Percentiles rank a stretch among this genome's conserved stretches.
These are phyloP conservation scores for Rutstroemia sp. DNA, from an alignment of 2,329 filamentous ascomycete genomes.

Conservation along the genomic window DNA sequence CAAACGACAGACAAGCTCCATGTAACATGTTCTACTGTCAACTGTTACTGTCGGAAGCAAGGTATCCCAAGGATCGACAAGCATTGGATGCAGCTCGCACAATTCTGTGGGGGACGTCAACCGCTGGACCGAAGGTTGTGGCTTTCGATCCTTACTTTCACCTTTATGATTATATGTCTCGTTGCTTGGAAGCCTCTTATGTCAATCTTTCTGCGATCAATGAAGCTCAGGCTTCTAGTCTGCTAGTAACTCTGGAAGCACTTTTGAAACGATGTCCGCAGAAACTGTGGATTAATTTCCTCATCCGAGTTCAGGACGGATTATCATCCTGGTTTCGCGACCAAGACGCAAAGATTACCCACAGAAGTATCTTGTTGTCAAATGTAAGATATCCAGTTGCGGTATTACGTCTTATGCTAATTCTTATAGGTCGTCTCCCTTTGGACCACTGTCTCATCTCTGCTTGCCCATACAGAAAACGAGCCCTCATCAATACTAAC, in stretches of 20 bases:
- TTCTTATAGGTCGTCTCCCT: conserved; percentile 37
- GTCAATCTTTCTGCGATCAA: conserved; percentile 32
- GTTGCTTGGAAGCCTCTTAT: conserved; percentile 46
- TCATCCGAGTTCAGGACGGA: conserved; percentile 53
- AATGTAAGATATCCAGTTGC: conserved; percentile 35
- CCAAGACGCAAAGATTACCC: conserved; percentile 35
- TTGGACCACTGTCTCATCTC: conserved; percentile 42
- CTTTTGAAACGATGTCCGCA: conserved; percentile 34
- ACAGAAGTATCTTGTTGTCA: conserved; percentile 35
- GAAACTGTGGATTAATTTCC: conserved; percentile 32
- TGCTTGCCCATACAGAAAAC: conserved; percentile 28
- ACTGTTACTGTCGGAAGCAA: conserved; percentile 31
- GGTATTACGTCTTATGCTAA: conserved; percentile 24
- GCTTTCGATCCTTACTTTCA: conserved; percentile 56
- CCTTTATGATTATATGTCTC: conserved; percentile 53
- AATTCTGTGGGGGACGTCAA: conserved; percentile 55
- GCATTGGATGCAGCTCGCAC: conserved; percentile 58
- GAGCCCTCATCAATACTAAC: conserved; percentile 38
- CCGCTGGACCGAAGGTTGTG: conserved; percentile 33
- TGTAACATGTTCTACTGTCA: conserved; percentile 27
- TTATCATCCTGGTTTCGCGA: conserved; percentile 60
- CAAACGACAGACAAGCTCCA: conserved; percentile 7
- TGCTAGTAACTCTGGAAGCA: conserved; percentile 36
- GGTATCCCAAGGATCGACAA: conserved; percentile 51
- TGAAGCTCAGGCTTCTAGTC: conserved; percentile 40